Conservation (phyloP, 140 eudicot species). For the Cichorium intybus region DNA sequence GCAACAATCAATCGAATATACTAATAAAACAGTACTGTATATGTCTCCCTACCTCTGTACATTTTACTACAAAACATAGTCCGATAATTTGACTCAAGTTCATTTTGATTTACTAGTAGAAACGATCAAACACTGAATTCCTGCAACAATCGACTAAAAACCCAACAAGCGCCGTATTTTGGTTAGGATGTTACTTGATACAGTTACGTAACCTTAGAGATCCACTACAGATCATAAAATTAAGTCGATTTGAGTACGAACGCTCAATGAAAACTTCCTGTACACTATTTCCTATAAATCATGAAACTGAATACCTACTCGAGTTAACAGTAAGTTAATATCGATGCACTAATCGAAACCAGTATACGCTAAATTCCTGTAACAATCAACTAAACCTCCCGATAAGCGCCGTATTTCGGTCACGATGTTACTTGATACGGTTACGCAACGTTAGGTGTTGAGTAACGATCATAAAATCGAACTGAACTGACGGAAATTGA, state of each 20-base stretch:
- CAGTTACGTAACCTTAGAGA: not conserved
- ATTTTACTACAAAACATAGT: not conserved
- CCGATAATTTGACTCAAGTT: not conserved
- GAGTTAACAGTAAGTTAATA: not conserved
- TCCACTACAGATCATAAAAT: not conserved
- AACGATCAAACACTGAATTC: slow-evolving; percentile 9
- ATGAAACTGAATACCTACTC: not conserved
- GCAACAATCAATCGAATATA: not conserved
- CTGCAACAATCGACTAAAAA: slow-evolving; percentile 4
- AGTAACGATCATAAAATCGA: not conserved
- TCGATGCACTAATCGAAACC: not conserved
- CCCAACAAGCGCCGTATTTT: not conserved
- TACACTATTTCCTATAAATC: not conserved
- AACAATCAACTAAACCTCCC: not conserved
- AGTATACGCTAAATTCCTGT: not conserved
- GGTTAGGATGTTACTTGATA: not conserved
- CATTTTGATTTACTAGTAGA: not conserved
- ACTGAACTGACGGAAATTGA: not conserved
- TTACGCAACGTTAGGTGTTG: not conserved
- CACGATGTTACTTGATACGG: not conserved
- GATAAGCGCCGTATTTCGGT: not conserved
- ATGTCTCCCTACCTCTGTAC: slow-evolving; percentile 5
- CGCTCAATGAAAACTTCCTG: not conserved
- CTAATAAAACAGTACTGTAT: not conserved
- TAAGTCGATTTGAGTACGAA: not conserved